phyloP scores from a whole-genome alignment of 208 protist species.

The Trypanosoma lewisi region DNA sequence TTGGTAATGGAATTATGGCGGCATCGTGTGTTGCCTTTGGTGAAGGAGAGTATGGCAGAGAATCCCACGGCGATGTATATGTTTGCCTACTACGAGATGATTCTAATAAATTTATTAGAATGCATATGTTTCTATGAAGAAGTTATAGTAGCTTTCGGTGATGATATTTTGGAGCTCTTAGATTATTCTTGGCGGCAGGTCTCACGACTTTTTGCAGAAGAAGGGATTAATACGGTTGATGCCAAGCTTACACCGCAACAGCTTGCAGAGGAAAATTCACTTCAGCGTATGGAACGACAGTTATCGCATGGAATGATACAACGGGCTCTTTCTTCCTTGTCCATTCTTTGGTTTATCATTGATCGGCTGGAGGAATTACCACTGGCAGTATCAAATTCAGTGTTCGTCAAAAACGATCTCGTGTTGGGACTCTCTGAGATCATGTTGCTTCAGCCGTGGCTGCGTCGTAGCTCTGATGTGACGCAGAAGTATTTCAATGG shows the following conservation, averaged over 20 bases:
- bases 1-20: conserved; percentile 87
- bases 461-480: conserved; percentile 42
- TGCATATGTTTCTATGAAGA: conserved; percentile 88
- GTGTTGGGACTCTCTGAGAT: conserved; percentile 73
- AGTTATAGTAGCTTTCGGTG: conserved; percentile 64
- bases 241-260: conserved; percentile 2
- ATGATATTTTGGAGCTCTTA: conserved; percentile 87
- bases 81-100: conserved; percentile 79
- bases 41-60: conserved; percentile 40
- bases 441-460: conserved; percentile 78
- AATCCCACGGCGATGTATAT: conserved; percentile 81
- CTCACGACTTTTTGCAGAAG: conserved; percentile 63
- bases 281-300: conserved; percentile 39
- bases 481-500: conserved; percentile 73
- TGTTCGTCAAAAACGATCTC: conserved; percentile 87
- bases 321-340: conserved; percentile 76
- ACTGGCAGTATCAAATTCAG: conserved; percentile 65
- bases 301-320: conserved; percentile 41
- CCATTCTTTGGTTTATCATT: conserved; percentile 88
- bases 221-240: conserved; percentile 34
- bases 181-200: conserved; percentile 91
- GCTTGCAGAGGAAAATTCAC: conserved; percentile 15
- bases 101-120: conserved; percentile 89
- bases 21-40: conserved; percentile 60
- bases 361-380: conserved; percentile 75